Percentiles rank a stretch among this genome's conserved stretches.
Evolutionary conservation across 1,284 basidiomycete genomes (phyloP).

Genomic region (Stygiomarasmius scandens): DNA sequence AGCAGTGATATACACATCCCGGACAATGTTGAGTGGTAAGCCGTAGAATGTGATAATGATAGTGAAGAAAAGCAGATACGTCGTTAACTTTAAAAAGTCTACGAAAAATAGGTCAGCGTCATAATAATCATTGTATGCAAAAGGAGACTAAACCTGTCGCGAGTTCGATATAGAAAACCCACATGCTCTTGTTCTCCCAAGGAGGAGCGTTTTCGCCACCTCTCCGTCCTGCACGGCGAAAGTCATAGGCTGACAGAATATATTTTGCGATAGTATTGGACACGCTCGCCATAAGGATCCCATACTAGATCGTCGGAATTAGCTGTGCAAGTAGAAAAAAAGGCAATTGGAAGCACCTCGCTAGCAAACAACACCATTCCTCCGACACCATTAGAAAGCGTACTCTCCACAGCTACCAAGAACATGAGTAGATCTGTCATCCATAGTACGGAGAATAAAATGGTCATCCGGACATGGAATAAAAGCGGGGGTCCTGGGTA

Average conservation of each 20-base stretch:
- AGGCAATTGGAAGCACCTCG: constrained; percentile 57
- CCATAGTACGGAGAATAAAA: constrained; percentile 73
- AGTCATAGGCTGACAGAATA: constrained; percentile 80
- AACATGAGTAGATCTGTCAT: constrained; percentile 75
- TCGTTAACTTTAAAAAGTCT: constrained; percentile 94
- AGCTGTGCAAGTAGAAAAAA: not conserved
- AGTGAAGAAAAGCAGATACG: constrained; percentile 91
- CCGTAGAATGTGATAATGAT: constrained; percentile 94
- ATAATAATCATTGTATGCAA: constrained; percentile 7
- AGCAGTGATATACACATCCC: constrained; percentile 95
- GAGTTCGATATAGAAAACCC: constrained; percentile 92
- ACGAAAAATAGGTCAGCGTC: constrained; percentile 8
- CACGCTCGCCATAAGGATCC: constrained; percentile 84
- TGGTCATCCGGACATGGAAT: constrained; percentile 85
- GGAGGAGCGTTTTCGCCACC: constrained; percentile 87
- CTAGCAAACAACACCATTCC: constrained; percentile 94
- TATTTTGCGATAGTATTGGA: constrained; percentile 86
- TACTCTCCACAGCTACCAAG: constrained; percentile 76
- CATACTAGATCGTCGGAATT: constrained; percentile 60
- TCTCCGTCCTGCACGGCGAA: constrained; percentile 71
- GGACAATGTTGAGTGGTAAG: constrained; percentile 94
- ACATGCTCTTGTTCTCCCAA: constrained; percentile 99
- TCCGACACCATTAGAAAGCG: constrained; percentile 78
- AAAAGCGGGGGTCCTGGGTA: constrained; percentile 80
- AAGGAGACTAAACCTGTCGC: constrained; percentile 66